These are phyloP conservation scores for Boeremia lycopersici DNA, from an alignment of 2,329 filamentous ascomycete species.

Conservation along the genomic window DNA sequence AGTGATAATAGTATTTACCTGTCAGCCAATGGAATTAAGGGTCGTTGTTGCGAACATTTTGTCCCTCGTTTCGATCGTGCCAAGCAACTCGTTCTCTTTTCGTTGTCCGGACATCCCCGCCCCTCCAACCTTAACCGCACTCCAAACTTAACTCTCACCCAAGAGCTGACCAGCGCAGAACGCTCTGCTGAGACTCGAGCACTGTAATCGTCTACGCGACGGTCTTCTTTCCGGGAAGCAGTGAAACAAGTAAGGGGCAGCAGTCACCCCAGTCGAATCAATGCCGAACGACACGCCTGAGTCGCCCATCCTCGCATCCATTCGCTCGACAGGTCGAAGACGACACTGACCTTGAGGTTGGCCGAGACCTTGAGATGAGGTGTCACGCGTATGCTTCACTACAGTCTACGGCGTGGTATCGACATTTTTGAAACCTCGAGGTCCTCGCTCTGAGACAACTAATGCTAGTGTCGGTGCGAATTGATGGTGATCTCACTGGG, in stretches of 20 bases:
- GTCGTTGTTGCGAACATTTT: neutral
- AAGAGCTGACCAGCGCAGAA: neutral
- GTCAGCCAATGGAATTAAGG: neutral
- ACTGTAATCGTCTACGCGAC: neutral
- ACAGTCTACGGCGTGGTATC: too few species aligned
- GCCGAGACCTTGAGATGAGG: too few species aligned
- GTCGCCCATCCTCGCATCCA: too few species aligned
- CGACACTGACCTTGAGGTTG: too few species aligned
- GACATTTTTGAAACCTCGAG: too few species aligned
- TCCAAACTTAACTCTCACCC: neutral
- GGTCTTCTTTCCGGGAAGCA: neutral
- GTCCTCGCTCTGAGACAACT: too few species aligned
- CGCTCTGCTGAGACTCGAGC: neutral
- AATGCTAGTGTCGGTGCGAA: too few species aligned
- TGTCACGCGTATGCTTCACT: too few species aligned
- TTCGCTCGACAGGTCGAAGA: too few species aligned
- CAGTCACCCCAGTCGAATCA: too few species aligned
- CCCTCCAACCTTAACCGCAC: slow-evolving; percentile 1
- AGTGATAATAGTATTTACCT: neutral
- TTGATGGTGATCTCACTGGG: too few species aligned
- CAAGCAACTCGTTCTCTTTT: neutral
- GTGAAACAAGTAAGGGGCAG: neutral
- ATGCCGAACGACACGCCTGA: too few species aligned
- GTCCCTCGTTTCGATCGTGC: neutral
- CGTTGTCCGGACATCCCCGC: neutral